phyloP scores from a whole-genome alignment of 2,329 filamentous ascomycete species.

The Penicillium sp. region DNA sequence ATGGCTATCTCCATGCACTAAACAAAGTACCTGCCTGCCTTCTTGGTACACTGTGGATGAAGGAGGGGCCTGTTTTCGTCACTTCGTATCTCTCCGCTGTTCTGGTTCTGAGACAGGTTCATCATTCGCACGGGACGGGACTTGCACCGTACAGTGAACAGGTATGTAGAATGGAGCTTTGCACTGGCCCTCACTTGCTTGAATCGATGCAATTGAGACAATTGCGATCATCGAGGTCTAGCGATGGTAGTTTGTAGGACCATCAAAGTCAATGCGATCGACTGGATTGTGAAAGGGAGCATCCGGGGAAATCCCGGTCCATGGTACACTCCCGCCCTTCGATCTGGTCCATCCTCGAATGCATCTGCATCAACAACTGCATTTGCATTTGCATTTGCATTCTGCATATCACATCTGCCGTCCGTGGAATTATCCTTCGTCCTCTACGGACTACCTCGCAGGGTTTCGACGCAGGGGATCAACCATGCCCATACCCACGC shows the following conservation, averaged over 20 bases:
- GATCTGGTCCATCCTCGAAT: slow-evolving; percentile 4
- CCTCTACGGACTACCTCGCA: neutral
- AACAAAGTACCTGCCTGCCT: neutral
- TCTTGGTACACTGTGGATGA: neutral
- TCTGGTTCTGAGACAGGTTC: neutral
- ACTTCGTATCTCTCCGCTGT: neutral
- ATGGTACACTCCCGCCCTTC: slow-evolving; percentile 27
- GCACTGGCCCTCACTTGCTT: neutral
- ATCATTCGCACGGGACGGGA: neutral
- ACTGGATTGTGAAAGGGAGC: slow-evolving; percentile 13
- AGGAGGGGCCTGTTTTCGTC: too few relatives aligned
- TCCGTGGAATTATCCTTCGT: slow-evolving; percentile 5
- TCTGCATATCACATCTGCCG: neutral
- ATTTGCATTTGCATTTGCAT: slow-evolving; percentile 9
- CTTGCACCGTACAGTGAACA: neutral
- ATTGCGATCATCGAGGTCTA: neutral
- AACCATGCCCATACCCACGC: slow-evolving; percentile 1
- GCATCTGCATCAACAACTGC: slow-evolving; percentile 2
- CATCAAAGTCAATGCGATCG: slow-evolving; percentile 10
- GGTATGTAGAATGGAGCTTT: neutral
- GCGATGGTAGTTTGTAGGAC: neutral
- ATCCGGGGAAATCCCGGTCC: slow-evolving; percentile 26
- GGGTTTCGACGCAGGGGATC: slow-evolving; percentile 5
- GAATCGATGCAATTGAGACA: neutral
- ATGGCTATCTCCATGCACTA: neutral